phyloP scores from a whole-genome alignment of 306 rosid genomes.

The Quercus rubra region DNA sequence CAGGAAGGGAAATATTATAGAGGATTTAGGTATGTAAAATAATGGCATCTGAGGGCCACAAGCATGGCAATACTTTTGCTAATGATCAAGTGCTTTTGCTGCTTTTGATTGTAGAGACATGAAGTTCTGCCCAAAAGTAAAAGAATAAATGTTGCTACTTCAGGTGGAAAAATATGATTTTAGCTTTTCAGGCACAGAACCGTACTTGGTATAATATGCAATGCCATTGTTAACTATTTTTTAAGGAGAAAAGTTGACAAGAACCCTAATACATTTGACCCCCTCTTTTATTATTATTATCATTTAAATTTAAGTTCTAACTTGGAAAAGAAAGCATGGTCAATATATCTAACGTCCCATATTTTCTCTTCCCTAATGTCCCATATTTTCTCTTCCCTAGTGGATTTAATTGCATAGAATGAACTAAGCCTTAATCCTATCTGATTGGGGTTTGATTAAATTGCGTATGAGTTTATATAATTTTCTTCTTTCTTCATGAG shows the following conservation, averaged over 20 bases:
- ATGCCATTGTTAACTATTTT: neutral
- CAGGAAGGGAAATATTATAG: too few species aligned
- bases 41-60: neutral
- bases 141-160: neutral
- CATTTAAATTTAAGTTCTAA: neutral
- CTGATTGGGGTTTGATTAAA: neutral
- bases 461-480: neutral
- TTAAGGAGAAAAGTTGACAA: neutral
- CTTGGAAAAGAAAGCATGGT: neutral
- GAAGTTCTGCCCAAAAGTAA: neutral
- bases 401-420: neutral
- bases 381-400: neutral
- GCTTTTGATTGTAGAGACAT: neutral
- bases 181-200: neutral
- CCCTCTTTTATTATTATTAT: neutral
- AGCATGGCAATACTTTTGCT: neutral
- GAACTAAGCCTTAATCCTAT: neutral
- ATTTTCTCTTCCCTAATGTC: neutral
- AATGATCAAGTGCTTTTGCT: neutral
- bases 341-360: neutral
- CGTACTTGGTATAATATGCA: neutral
- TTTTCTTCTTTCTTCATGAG: neutral
- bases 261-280: neutral
- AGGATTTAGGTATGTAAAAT: neutral
- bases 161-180: neutral